Base-by-base conservation (phyloP, 176 grass and related monocot species). In the Eremochloa ophiuroides region DNA sequence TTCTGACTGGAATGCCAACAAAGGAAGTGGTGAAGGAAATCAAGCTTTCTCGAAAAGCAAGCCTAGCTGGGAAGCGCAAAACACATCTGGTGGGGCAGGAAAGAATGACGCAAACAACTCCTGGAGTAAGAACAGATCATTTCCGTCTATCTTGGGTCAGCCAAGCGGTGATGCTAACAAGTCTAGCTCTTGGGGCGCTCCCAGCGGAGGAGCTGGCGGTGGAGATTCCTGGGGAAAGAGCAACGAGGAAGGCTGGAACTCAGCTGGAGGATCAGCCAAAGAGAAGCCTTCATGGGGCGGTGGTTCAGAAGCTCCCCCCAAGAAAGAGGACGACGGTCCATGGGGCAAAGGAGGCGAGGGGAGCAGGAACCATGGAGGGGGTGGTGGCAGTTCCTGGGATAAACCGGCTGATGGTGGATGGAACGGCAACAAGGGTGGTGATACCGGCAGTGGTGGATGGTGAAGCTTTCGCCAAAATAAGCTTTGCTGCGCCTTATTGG, bases 201-300 rank as follows among this genome's bases (percentile, higher is more conserved):
- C 87, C 50, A 47, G 53, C 4, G 61, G 39, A 7, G 74, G 43
- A 66, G 80, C 63, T 17, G 85, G 7, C 53, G 33, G 80, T 0
- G 41, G 48, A 33, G 77, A 34, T 34, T 81, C 77, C 43, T 89
- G 82, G 87, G 78, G 23, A 58, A 89, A 77, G 66, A 85, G 58
- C 34, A 81, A 62, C 3, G 82, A 71, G 8, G 87, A 85, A 77
- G 12, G 42, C 51, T 81, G 81, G 82, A 85, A 80, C 69, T 71
- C 63, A 0, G 50, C 87, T 0, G 46, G 42, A 42, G 69, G 41
- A 69, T 20, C 69, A 28, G 43, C 7, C 13, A 25, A 15, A 2
- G 25, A 80, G 77, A 53, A 89, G 44, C 25, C 82, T 42, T 51
- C 71, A 23, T 81, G 53, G 73, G 73, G 44, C 18, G 67, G 66